These are phyloP conservation scores for Raffaelea arxii DNA, from an alignment of 2,329 filamentous ascomycete species.

Conservation along the genomic window DNA sequence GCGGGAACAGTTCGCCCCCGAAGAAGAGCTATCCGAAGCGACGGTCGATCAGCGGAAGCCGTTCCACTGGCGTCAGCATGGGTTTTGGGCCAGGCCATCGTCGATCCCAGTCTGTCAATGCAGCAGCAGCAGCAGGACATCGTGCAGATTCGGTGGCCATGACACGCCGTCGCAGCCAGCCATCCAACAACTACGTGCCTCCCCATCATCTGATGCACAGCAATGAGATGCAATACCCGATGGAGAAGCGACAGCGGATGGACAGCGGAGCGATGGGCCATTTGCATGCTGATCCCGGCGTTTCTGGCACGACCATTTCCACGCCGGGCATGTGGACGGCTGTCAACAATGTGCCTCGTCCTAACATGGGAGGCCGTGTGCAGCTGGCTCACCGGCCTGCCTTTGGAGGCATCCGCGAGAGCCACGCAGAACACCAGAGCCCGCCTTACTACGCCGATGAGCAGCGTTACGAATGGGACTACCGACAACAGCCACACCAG, in stretches of 20 bases:
- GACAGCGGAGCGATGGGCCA: constrained; percentile 2
- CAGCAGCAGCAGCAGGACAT: constrained; percentile 8
- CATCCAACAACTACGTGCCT: background rate
- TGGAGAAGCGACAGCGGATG: constrained; percentile 12
- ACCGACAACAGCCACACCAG: background rate
- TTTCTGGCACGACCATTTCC: background rate
- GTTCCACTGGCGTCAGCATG: background rate
- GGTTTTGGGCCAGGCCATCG: constrained; percentile 13
- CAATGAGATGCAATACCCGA: constrained; percentile 1
- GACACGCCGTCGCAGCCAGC: constrained; percentile 11
- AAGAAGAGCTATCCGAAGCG: constrained; percentile 10
- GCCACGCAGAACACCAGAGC: constrained; percentile 11
- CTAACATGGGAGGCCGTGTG: constrained; percentile 12
- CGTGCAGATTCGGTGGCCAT: constrained; percentile 12
- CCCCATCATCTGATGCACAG: background rate
- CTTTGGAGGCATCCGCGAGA: constrained; percentile 24
- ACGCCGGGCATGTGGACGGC: background rate
- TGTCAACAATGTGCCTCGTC: constrained; percentile 6
- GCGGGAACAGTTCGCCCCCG: background rate
- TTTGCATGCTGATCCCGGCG: background rate
- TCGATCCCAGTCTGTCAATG: constrained; percentile 21
- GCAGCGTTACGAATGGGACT: background rate
- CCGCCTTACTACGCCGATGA: background rate
- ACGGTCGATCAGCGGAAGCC: background rate
- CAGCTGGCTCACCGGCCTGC: constrained; percentile 21